Evolutionary conservation across 805 yeast genomes (phyloP).

Genomic region (Candida nitratophila): DNA sequence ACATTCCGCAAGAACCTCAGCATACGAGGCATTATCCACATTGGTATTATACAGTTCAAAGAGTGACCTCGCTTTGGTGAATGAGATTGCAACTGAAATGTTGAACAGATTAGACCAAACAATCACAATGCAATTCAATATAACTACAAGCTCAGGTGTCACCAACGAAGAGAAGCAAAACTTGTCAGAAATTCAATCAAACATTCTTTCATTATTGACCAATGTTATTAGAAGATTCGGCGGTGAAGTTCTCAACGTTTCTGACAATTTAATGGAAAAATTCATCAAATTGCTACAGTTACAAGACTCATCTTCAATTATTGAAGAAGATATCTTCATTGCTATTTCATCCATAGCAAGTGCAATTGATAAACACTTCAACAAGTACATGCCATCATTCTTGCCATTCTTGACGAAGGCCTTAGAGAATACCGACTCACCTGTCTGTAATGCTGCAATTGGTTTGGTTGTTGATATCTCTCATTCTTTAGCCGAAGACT

Average conservation of each 20-base stretch:
- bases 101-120: constrained; percentile 68
- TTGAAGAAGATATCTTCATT: constrained; percentile 89
- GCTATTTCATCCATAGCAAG: constrained; percentile 87
- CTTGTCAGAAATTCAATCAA: constrained; percentile 84
- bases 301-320: constrained; percentile 56
- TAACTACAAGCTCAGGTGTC: constrained; percentile 3
- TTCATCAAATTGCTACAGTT: constrained; percentile 63
- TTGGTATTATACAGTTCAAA: constrained; percentile 70
- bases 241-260: constrained; percentile 51
- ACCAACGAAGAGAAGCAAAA: constrained; percentile 66
- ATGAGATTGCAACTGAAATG: constrained; percentile 67
- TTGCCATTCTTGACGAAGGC: constrained; percentile 79
- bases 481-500: constrained; percentile 72
- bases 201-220: constrained; percentile 70
- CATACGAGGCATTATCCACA: constrained; percentile 86
- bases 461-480: constrained; percentile 93
- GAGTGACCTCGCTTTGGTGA: constrained; percentile 61
- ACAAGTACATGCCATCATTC: constrained; percentile 72
- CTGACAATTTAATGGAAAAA: constrained; percentile 81
- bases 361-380: constrained; percentile 65
- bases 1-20: constrained; percentile 85
- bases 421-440: constrained; percentile 72
- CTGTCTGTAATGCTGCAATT: constrained; percentile 82
- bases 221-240: constrained; percentile 80
- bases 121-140: constrained; percentile 49